Evolutionary conservation across 352 stramenopile species (phyloP), one percentile per base, ranked within the genome.

Genomic region (Elongisporangium senticosum): DNA sequence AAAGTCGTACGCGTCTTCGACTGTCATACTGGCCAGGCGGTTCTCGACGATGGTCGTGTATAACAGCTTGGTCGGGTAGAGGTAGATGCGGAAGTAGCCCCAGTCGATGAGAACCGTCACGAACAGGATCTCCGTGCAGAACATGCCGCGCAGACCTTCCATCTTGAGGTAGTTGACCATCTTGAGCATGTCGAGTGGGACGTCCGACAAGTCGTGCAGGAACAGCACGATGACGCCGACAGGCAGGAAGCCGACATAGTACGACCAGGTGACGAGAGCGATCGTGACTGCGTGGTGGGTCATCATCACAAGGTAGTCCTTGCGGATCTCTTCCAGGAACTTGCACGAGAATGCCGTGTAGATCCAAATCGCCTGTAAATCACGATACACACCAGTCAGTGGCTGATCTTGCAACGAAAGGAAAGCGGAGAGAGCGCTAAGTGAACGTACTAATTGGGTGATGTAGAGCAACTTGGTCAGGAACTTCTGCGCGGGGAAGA

Each of bases 271-370:
- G 24, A 96, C 81, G 20, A 96, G 74, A 28, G 83, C 78, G 51
- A 95, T 93, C 2, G 87, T 96, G 40, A 95, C 81, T 24, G 93
- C 77, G 63, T 95, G 86, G 68, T 95, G 86, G 2, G 85, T 85
- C 86, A 96, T 95, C 86, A 96, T 96, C 22, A 94, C 85, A 50
- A 94, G 63, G 69, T 95, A 94, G 56, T 96, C 87, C 68, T 94
- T 94, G 53, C 84, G 83, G 52, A 92, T 86, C 62, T 93, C 85
- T 63, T 96, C 87, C 24, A 96, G 59, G 61, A 90, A 96, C 58
- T 93, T 92, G 68, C 85, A 95, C 59, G 81, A 93, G 58, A 96
- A 96, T 22, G 83, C 87, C 19, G 84, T 94, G 69, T 91, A 95
- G 60, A 95, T 90, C 80, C 83, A 96, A 61, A 96, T 93, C 15